Conservation (phyloP, 306 rosid genomes). For the Cucumis melo region DNA sequence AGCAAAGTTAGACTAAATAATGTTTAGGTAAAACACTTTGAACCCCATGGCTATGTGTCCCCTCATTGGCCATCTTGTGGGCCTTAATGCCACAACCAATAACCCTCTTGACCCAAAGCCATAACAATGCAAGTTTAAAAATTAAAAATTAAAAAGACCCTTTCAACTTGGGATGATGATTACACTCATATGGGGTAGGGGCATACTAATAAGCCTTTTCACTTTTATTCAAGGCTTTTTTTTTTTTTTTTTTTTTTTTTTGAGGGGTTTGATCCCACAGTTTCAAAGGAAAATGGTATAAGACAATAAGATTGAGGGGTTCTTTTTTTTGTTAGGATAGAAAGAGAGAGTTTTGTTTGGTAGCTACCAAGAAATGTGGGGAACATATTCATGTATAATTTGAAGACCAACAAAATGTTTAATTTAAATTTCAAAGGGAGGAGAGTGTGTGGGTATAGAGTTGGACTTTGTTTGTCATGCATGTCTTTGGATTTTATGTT, state of each 20-base stretch:
- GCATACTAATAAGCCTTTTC: constrained; percentile 24
- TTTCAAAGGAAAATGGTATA: constrained; percentile 12
- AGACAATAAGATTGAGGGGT: constrained; percentile 18
- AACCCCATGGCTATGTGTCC: constrained; percentile 76
- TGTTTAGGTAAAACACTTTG: constrained; percentile 50
- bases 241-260: constrained; percentile 21
- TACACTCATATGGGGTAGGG: constrained; percentile 49
- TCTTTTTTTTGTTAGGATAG: constrained; percentile 16
- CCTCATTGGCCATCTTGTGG: constrained; percentile 36
- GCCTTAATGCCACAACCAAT: constrained; percentile 32
- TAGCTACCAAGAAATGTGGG: constrained; percentile 76
- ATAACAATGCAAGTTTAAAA: constrained; percentile 4
- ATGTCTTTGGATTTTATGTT: not conserved
- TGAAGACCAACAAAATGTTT: constrained; percentile 32
- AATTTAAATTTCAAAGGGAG: constrained; percentile 24
- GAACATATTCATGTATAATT: constrained; percentile 71
- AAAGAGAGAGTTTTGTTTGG: constrained; percentile 10
- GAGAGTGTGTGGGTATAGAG: constrained; percentile 25
- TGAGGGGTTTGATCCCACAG: constrained; percentile 7
- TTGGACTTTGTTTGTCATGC: constrained; percentile 28
- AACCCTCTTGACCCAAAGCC: constrained; percentile 52
- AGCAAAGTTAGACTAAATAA: constrained; percentile 11
- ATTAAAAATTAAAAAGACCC: too few species aligned
- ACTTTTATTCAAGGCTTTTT: constrained; percentile 20
- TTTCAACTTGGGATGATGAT: constrained; percentile 57